Evolutionary conservation across 371 early-diverging fungal genomes (phyloP).

Genomic region (Mucor velutinosus): DNA sequence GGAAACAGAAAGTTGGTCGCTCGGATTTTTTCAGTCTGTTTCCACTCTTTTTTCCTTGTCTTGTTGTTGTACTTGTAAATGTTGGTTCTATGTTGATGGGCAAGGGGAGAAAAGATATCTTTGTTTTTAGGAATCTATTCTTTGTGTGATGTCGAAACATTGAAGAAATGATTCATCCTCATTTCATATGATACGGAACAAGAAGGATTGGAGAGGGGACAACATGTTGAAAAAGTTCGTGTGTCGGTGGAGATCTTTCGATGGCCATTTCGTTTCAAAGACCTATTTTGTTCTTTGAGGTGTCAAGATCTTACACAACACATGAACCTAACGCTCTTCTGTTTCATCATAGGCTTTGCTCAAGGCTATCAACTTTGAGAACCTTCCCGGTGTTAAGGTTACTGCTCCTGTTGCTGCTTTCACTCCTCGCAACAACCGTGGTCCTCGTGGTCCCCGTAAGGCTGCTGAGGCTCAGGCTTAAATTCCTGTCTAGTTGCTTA

Average conservation of each 20-base stretch:
- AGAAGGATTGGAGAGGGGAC: not conserved
- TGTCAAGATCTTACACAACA: conserved; percentile 32
- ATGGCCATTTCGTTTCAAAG: conserved; percentile 33
- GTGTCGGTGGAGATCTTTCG: conserved; percentile 29
- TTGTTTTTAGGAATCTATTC: conserved; percentile 4
- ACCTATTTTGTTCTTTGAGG: conserved; percentile 19
- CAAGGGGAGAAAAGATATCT: not conserved
- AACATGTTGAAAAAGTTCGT: conserved; percentile 17
- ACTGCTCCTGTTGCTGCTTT: conserved; percentile 48
- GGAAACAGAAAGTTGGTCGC: conserved; percentile 14
- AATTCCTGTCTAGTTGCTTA: conserved; percentile 10
- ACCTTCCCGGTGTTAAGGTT: conserved; percentile 73
- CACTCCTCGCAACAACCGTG: conserved; percentile 34
- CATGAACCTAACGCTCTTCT: conserved; percentile 16
- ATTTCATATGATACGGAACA: not conserved
- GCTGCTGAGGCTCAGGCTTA: conserved; percentile 22
- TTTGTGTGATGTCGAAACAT: not conserved
- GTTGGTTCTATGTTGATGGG: not conserved
- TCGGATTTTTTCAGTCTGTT: conserved; percentile 15
- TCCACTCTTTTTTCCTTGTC: not conserved
- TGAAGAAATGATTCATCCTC: not conserved
- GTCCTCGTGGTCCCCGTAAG: conserved; percentile 41
- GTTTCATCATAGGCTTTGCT: conserved; percentile 77
- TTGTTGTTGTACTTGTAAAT: conserved; percentile 3
- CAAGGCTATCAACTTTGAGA: conserved; percentile 95